Evolutionary conservation across 1,284 basidiomycete genomes (phyloP).

Genomic region (Trametes sp.): DNA sequence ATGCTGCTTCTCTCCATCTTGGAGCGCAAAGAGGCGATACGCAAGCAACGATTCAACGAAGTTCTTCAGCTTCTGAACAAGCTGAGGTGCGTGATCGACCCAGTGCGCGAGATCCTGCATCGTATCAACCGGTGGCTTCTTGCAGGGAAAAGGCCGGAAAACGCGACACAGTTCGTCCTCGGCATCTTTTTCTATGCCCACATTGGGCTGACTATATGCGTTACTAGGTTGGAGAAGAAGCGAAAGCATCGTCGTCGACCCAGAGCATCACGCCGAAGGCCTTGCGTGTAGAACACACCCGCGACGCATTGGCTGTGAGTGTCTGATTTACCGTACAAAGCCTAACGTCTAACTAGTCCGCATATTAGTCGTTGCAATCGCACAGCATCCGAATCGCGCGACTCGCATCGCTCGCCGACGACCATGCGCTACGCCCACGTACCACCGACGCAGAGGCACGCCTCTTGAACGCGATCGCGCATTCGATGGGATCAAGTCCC

Average conservation of each 20-base stretch:
- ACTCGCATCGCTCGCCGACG: constrained; percentile 4
- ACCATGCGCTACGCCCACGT: background rate
- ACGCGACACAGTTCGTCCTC: background rate
- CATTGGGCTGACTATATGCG: background rate
- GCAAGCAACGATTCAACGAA: constrained; percentile 20
- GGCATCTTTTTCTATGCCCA: background rate
- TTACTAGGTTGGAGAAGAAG: background rate
- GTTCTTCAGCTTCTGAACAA: constrained; percentile 15
- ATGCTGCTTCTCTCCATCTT: constrained; percentile 24
- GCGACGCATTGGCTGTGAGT: constrained; percentile 28
- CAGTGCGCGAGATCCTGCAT: background rate
- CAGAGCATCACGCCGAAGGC: background rate
- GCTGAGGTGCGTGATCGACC: constrained; percentile 17
- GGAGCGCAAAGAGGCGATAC: constrained; percentile 30
- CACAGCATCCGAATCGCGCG: constrained; percentile 23
- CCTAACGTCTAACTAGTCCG: background rate
- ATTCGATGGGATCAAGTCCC: background rate
- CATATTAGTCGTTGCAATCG: constrained; percentile 26
- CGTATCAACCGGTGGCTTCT: background rate
- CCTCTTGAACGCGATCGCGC: constrained; percentile 22
- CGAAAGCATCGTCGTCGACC: too few species aligned
- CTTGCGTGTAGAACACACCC: constrained; percentile 22
- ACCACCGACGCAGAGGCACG: constrained; percentile 13
- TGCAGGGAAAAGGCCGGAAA: background rate
- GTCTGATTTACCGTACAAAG: background rate